phyloP scores from a whole-genome alignment of 306 rosid species.

The Bauhinia variegata region DNA sequence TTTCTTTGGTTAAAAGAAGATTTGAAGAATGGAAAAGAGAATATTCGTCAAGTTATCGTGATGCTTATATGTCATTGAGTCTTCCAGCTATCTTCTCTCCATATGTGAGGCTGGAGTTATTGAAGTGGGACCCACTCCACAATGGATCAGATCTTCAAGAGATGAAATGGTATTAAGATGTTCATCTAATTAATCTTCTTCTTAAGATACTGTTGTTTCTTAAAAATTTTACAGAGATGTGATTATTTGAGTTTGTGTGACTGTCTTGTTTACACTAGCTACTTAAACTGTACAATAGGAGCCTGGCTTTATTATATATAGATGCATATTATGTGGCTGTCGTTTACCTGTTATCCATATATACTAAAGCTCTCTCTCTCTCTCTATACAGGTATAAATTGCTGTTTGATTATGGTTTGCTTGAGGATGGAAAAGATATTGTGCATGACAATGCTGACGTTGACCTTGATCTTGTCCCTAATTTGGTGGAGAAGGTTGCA shows the following conservation, averaged over 20 bases:
- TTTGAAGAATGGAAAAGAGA: constrained; percentile 91
- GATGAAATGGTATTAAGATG: constrained; percentile 77
- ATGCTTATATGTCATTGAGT: constrained; percentile 91
- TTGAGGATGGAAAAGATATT: constrained; percentile 65
- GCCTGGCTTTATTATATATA: constrained; percentile 4
- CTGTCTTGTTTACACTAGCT: constrained; percentile 7
- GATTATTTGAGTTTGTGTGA: constrained; percentile 9
- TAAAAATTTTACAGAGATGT: background rate
- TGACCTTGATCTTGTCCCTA: constrained; percentile 89
- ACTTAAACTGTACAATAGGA: background rate
- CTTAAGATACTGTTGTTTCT: constrained; percentile 32
- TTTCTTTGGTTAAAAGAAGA: constrained; percentile 73
- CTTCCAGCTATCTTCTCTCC: constrained; percentile 90
- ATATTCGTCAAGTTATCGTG: constrained; percentile 67
- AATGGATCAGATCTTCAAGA: constrained; percentile 77
- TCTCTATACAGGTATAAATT: constrained; percentile 65
- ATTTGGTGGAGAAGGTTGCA: constrained; percentile 90
- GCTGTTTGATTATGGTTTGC: constrained; percentile 71
- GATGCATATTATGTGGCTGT: background rate
- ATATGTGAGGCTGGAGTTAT: constrained; percentile 87
- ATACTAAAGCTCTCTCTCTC: constrained; percentile 5
- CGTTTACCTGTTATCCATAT: constrained; percentile 7
- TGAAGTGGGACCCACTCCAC: constrained; percentile 94
- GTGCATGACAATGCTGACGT: constrained; percentile 77
- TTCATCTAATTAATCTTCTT: constrained; percentile 19